Evolutionary conservation across 139 green algal species (phyloP).

Genomic region (Chlorella sp.): DNA sequence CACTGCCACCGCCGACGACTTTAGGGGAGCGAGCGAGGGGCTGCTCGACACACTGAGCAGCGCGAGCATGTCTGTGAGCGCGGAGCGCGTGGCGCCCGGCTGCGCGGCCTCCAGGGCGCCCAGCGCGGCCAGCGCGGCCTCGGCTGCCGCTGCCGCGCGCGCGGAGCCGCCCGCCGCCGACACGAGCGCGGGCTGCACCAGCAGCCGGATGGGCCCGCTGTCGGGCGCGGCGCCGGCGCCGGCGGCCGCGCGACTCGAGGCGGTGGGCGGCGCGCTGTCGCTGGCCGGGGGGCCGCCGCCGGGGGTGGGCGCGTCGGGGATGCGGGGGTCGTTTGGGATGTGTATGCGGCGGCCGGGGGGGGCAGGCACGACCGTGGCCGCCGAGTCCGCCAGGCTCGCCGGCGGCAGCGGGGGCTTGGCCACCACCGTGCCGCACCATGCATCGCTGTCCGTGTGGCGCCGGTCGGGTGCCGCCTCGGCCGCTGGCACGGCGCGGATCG

Average conservation of each 20-base stretch:
- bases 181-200: slow-evolving; percentile 7
- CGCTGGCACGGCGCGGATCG: background rate
- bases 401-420: too few relatives aligned
- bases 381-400: background rate
- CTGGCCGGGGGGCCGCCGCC: background rate
- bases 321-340: slow-evolving; percentile 5
- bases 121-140: slow-evolving; percentile 11
- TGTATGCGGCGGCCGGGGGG: background rate
- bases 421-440: too few relatives aligned
- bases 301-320: background rate
- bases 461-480: background rate
- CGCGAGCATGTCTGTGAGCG: slow-evolving; percentile 25
- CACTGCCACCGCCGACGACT: slow-evolving; percentile 22
- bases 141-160: slow-evolving; percentile 2
- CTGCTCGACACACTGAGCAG: slow-evolving; percentile 32
- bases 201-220: background rate
- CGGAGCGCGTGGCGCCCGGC: slow-evolving; percentile 6
- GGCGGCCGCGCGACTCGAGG: background rate
- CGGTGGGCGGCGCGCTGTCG: too few relatives aligned
- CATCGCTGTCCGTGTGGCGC: too few relatives aligned
- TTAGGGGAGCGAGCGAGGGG: slow-evolving; percentile 30
- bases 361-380: background rate
- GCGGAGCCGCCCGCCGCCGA: background rate
- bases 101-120: slow-evolving; percentile 29
- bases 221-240: slow-evolving; percentile 18